Evolutionary conservation across 257 asterid genomes (phyloP), one percentile per base, ranked within the genome.

Genomic region (Linaria vulgaris): DNA sequence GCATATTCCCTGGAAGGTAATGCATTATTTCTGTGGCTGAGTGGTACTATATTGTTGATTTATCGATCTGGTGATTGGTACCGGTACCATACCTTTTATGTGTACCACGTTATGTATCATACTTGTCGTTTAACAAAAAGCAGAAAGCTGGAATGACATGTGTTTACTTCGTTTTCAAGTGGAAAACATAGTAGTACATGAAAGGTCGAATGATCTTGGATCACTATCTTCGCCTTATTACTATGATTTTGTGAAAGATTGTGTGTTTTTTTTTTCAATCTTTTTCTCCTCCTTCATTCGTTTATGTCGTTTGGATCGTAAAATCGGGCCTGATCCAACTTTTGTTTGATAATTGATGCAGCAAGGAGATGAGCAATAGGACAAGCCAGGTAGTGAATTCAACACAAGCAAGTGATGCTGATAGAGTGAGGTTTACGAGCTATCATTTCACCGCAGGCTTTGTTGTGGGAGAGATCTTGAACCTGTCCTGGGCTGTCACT

Each of bases 1-100:
- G 99, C 83, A 58, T 82, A 75, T 90, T 87, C 84, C 97, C 96
- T 65, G 99, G 99, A 86, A 94, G 97, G 99, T 94, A 72, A n/a
- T 74, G 91, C 73, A 59, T 51, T 44, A 59, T 70, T 67, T 67
- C 27, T 66, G 41, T 69, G 69, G 68, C 49, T 59, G 66, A 13
- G 49, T 57, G 23, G 56, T 60, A 59, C 69, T 23, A 41, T 7
- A 53, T 80, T 81, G 79, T 77, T 11, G 24, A 66, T 72, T 46
- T 68, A 59, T 23, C 21, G 20, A 6, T 39, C 51, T 11, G 10
- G 41, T 34, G 41, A 34, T 11, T 27, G 41, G 10, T 34, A 34
- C 10, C 9, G 41, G 5, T 11, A 34, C 41, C 10, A 34, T 4
- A 4, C 41, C 9, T 34, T 34, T 34, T 34, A 4, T 34, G 34